Base-by-base conservation (phyloP, 2,329 filamentous ascomycete genomes). In the Fusarium papillatum region DNA sequence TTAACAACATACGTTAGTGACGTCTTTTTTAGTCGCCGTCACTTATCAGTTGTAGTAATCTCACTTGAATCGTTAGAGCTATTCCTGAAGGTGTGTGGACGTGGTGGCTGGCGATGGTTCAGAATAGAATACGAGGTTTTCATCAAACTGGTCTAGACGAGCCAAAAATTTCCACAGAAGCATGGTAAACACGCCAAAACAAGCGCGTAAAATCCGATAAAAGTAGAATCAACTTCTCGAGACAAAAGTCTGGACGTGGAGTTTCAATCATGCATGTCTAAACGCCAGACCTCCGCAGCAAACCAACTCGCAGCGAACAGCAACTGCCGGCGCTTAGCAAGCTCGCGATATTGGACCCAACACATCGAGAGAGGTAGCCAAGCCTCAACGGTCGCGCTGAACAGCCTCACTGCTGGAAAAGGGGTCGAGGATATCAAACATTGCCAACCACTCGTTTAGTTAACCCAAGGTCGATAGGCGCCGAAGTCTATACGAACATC, bases 121-220 rank as follows among this genome's bases (percentile, higher is more conserved):
- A 17, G 50, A 55, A 55, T 55, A 55, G 46, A 55, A 55, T 55
- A 55, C 50, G 50, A 57, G 50, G 50, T 57, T 57, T 34, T 57
- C 50, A 57, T 57, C 29, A 57, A 57, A 57, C 50, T 22, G 50
- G 29, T 13, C 50, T 57, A 57, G 50, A 57, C 29, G 19, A 19
- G 19, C 50, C 11, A n/a, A 57, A 22, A 34, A 22, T 57, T 57
- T 34, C 50, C 50, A 57, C 50, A 57, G 19, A 57, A 34, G 14
- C 29, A 57, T 57, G 19, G 7, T 8, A 57, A 22, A 57, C 31
- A 57, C 29, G 5, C 50, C 26, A 57, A 34, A 57, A 34, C 50
- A 57, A 57, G 19, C 50, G 29, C 29, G 29, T 22, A 22, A 34
- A 57, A 8, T 7, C 6, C 50, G 50, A n/a, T 22, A 36, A 36